Base-by-base conservation (phyloP, 495 filamentous ascomycete genomes). In the Xylaria nigripes region DNA sequence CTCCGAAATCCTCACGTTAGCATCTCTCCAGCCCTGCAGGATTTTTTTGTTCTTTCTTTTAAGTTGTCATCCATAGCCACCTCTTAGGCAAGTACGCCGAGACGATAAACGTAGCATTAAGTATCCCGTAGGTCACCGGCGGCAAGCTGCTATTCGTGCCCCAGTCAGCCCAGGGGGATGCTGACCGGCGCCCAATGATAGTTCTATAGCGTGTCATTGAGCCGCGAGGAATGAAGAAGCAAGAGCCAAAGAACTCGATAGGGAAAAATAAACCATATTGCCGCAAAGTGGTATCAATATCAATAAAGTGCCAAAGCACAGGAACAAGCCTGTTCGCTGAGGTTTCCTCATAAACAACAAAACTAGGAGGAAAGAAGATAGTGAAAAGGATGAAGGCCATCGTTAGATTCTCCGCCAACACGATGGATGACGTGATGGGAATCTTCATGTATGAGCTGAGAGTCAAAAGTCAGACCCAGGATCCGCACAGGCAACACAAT, bases 231-330 rank as follows among this genome's bases (percentile, higher is more conserved):
- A n/a, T n/a, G n/a, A n/a, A n/a, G n/a, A 7, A 41, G 34, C 10
- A 12, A 13, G 34, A 45, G 22, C 24, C 19, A 13, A 40, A 51
- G 13, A 38, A n/a, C 8, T 4, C 12, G 16, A 4, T 10, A 15
- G 16, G 21, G 19, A 24, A 24, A 32, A 34, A 23, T 51, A n/a
- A n/a, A n/a, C 58, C 24, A 15, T 22, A 63, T 63, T 61, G 61
- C 63, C 63, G 54, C 15, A 44, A 45, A 58, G 32, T 65, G 58
- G 54, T 59, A 59, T 61, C 57, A 49, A 22, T 22, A 32, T 56
- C 50, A 50, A 23, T 47, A 48, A 10, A 54, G 58, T 61, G 43
- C 45, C 43, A 57, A 45, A 52, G 25, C 8, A 34, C 10, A 25
- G 16, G 45, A 38, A 21, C 9, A 45, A 36, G 9, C 13, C 16